Evolutionary conservation across 1,284 basidiomycete species (phyloP), one percentile per base, ranked within the genome.

Genomic region (Cryptococcus neoformans): DNA sequence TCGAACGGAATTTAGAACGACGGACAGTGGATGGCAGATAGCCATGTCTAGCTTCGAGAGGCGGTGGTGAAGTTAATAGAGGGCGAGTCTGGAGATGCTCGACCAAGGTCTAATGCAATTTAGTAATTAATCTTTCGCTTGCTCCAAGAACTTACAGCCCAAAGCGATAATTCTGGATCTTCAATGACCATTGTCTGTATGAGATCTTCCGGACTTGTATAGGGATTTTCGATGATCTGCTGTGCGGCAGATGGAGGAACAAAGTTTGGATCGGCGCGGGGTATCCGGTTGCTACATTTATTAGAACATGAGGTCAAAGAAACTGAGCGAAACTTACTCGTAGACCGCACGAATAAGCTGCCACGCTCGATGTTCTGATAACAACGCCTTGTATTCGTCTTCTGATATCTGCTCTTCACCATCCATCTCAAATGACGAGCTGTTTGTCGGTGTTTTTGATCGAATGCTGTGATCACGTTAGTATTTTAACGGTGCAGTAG

Each of bases 331-430:
- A 2, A 59, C 73, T 54, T 46, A 74, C 74, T 70, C 69, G 55
- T 68, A 72, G 1, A 76, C 62, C 1, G 73, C 58, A 35, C 73
- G 56, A 7, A 76, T 46, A 10, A 76, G 61, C 53, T 72, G 69
- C 74, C 74, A 76, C 44, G 74, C 73, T 28, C 74, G 61, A 56
- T 76, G 74, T 53, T 76, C 74, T n/a, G 66, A 55, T 46, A 72
- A 51, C 17, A 75, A 53, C 8, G 68, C 64, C 37, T 71, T 60
- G 51, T 60, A 58, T 57, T 72, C 69, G 8, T 72, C 71, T 11
- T 50, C 57, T 2, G 62, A 55, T n/a, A 72, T 58, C 16, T 64
- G 59, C 21, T 70, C 66, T 10, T 66, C 64, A 16, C 50, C 57
- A 3, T 56, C 62, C 12, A 49, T 55, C 12, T 69, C 65, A 39